Evolutionary conservation across 108 stramenopile genomes (phyloP), one percentile per base, ranked within the genome.

Genomic region (Cylindrotheca closterium): DNA sequence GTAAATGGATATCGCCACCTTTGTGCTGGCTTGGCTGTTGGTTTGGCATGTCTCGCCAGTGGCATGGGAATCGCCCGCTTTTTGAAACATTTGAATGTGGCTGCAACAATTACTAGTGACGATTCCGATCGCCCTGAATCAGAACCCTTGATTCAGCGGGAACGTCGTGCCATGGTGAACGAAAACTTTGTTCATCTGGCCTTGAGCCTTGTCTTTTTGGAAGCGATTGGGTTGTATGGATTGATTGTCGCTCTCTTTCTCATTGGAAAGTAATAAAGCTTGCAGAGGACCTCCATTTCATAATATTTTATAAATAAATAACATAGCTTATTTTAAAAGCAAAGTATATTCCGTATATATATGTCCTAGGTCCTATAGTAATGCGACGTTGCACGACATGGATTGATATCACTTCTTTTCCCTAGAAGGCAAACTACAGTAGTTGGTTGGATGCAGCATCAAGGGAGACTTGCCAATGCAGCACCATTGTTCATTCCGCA

Each of bases 221-320:
- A 87, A 57, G 78, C 86, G 2, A 77, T 87, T 58, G 86, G 75
- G 0, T 58, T 87, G 47, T 87, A 87, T 58, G 86, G 86, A 25
- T 58, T 87, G 63, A 74, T 87, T 52, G 75, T 83, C 3, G 82
- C 82, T 23, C 67, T 87, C 51, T 80, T 83, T 57, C 57, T 85
- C 19, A 54, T 64, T 27, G 63, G 48, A 28, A 26, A 49, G 49
- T 42, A 15, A 42, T n/a, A n/a, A n/a, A n/a, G n/a, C n/a, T n/a
- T n/a, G n/a, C n/a, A n/a, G n/a, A n/a, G n/a, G n/a, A n/a, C n/a
- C n/a, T n/a, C n/a, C n/a, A n/a, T n/a, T n/a, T n/a, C n/a, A n/a
- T n/a, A n/a, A n/a, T n/a, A n/a, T n/a, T n/a, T n/a, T n/a, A n/a
- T n/a, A n/a, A n/a, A n/a, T n/a, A n/a, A n/a, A n/a, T n/a, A n/a